phyloP scores from a whole-genome alignment of 192 early-diverging fungal genomes.

The Kickxella alabastrina region DNA sequence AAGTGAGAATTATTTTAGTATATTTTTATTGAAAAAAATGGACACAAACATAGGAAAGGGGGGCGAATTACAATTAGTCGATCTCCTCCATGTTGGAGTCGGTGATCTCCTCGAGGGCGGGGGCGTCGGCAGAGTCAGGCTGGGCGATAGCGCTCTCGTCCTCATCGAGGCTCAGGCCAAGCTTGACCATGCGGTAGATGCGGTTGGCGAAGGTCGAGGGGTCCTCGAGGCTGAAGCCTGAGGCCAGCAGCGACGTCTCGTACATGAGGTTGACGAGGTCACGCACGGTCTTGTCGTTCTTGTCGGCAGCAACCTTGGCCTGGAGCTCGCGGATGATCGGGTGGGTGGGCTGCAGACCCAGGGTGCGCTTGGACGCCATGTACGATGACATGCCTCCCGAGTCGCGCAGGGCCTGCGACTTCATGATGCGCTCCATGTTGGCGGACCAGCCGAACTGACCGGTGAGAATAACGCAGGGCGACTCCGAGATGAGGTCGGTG shows the following conservation, averaged over 20 bases:
- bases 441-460: conserved; percentile 99
- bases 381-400: conserved; percentile 97
- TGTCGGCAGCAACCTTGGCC: conserved; percentile 87
- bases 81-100: conserved; percentile 70
- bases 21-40: neutral
- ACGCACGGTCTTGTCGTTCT: conserved; percentile 99
- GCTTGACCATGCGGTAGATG: conserved; percentile 99
- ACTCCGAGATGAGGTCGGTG: conserved; percentile 95
- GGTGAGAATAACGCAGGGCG: conserved; percentile 97
- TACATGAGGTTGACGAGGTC: conserved; percentile 92
- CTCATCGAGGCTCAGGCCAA: conserved; percentile 94
- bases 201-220: conserved; percentile 86
- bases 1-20: no score
- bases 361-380: conserved; percentile 99
- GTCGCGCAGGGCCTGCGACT: conserved; percentile 99
- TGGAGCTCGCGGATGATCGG: conserved; percentile 93
- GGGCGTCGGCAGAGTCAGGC: conserved; percentile 45
- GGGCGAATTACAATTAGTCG: conserved; percentile 60
- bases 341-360: conserved; percentile 97
- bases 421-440: conserved; percentile 99
- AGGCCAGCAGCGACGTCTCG: conserved; percentile 92
- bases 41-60: neutral
- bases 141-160: conserved; percentile 54
- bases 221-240: conserved; percentile 97
- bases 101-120: conserved; percentile 53